Evolutionary conservation across 1,284 basidiomycete genomes (phyloP), one percentile per base, ranked within the genome.

Genomic region (Abortiporus biennis): DNA sequence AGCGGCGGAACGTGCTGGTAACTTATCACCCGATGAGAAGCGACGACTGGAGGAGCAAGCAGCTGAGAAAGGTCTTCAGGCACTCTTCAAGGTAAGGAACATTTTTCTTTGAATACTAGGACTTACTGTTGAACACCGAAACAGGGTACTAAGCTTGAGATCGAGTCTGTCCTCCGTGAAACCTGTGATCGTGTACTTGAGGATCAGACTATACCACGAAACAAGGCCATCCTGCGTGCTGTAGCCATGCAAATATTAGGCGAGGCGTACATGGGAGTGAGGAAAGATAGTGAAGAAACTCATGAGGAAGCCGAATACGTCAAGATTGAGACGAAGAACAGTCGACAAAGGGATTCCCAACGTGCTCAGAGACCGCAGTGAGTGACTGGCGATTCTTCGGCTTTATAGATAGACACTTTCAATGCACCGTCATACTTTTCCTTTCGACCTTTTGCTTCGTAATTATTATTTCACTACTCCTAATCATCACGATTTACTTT

Each of bases 21-120:
- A 77, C 48, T 71, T 97, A 41, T 75, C 74, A 3, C 80, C 89
- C 0, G 95, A 96, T 47, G 87, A 94, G 59, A 86, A 87, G 67
- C 80, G 80, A 56, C 83, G 89, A 52, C 69, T 99, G 2, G 96
- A 99, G 59, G 95, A 99, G 56, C 87, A 92, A 57, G 95, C 95
- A 1, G 93, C 96, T 0, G 92, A 96, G 67, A 98, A 98, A 64
- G 91, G 87, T n/a, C 60, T 95, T 6, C 85, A 92, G 52, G 92
- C 92, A 0, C 67, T 95, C 20, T 95, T 94, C 79, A 95, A 95
- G 73, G 87, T 85, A 38, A 24, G 62, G 35, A n/a, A n/a, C n/a
- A 2, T 21, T 27, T 3, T 23, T 12, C 44, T 32, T 21, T 19
- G 19, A 36, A 6, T 17, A 15, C 6, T 6, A 31, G 34, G 4